Percentiles rank a stretch among this genome's conserved stretches.
Evolutionary conservation across 306 rosid genomes (phyloP).

Genomic region (Carpinus fangiana): DNA sequence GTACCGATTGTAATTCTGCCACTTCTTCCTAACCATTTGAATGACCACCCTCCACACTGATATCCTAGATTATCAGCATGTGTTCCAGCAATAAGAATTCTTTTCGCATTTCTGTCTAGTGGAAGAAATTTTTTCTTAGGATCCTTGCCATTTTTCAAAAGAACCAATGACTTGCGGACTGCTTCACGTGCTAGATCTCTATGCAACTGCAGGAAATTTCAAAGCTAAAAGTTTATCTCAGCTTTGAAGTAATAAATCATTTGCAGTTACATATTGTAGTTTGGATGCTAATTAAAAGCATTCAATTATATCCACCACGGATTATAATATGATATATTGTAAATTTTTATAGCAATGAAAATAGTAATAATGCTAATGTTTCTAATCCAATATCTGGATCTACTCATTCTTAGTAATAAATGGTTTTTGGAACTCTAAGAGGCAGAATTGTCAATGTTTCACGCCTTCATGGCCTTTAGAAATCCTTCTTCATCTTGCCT

Average conservation of each 20-base stretch:
- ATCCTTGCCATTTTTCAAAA: conserved; percentile 62
- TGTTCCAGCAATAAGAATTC: conserved; percentile 74
- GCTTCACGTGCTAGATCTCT: conserved; percentile 58
- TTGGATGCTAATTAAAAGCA: not conserved
- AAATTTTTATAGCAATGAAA: not conserved
- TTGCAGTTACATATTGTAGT: not conserved
- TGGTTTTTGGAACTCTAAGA: not conserved
- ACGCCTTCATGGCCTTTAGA: not conserved
- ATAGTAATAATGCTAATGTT: not conserved
- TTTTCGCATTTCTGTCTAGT: conserved; percentile 58
- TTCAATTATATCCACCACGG: not conserved
- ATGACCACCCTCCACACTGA: conserved; percentile 95
- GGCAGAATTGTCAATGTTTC: not conserved
- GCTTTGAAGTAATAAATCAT: conserved; percentile 5
- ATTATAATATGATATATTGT: not conserved
- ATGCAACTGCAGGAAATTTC: conserved; percentile 35
- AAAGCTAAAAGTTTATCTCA: not conserved
- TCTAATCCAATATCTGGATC: not conserved
- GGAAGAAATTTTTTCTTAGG: conserved; percentile 70
- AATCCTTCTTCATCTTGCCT: not conserved
- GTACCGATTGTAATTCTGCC: conserved; percentile 76
- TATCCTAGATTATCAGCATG: conserved; percentile 84
- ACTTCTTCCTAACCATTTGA: conserved; percentile 60
- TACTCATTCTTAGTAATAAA: not conserved
- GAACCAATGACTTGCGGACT: conserved; percentile 58